These are phyloP conservation scores for Microbotryum intermedium DNA, from an alignment of 1,284 basidiomycete genomes.

Conservation along the genomic window DNA sequence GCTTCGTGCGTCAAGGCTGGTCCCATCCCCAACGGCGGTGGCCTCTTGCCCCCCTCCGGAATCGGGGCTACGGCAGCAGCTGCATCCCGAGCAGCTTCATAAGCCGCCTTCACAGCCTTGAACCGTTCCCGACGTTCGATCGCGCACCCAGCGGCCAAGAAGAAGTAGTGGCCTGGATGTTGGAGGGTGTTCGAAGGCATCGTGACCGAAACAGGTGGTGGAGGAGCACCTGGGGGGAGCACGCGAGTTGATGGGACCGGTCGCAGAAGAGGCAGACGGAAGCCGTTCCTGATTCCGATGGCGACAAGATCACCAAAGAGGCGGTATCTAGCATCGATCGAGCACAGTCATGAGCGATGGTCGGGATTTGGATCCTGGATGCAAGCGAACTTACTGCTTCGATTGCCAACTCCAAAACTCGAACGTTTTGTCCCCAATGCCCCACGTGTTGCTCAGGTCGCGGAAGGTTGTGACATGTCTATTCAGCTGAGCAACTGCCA, in stretches of 20 bases:
- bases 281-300: conserved; percentile 58
- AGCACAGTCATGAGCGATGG: neutral
- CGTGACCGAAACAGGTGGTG: conserved; percentile 34
- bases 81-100: conserved; percentile 11
- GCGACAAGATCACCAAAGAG: conserved; percentile 81
- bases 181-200: conserved; percentile 54
- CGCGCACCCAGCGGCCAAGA: conserved; percentile 73
- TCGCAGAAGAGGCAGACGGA: conserved; percentile 48
- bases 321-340: conserved; percentile 53
- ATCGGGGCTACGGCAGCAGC: conserved; percentile 16
- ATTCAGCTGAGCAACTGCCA: conserved; percentile 69
- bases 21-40: conserved; percentile 19
- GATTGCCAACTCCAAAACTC: conserved; percentile 97
- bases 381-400: conserved; percentile 60
- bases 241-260: conserved; percentile 37
- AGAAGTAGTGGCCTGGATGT: conserved; percentile 84
- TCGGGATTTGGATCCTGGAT: neutral
- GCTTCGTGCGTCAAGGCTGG: conserved; percentile 66
- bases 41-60: conserved; percentile 3
- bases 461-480: conserved; percentile 75
- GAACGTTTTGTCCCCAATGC: conserved; percentile 91
- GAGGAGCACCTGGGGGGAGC: conserved; percentile 36
- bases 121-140: conserved; percentile 63
- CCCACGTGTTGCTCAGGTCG: conserved; percentile 85
- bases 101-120: conserved; percentile 42